Conservation (phyloP, 148 eudicot genomes). For the Bassia scoparia region DNA sequence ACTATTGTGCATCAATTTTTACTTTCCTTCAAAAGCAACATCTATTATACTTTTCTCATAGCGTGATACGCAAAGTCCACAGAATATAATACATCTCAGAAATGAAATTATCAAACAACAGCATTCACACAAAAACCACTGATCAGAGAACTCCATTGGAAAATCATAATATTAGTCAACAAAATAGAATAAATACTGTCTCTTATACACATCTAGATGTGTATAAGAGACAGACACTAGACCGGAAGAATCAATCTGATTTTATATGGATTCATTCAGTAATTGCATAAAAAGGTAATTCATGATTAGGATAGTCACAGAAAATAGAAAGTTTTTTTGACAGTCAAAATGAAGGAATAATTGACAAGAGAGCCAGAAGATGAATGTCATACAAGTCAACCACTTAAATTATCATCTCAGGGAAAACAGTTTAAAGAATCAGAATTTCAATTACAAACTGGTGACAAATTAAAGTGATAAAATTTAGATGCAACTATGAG, state of each 20-base stretch:
- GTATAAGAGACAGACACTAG: too few relatives aligned
- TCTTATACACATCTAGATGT: too few relatives aligned
- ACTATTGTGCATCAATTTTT: neutral
- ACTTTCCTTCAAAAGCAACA: neutral
- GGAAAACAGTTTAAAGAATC: neutral
- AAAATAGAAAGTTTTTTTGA: neutral
- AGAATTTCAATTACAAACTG: neutral
- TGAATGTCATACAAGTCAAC: neutral
- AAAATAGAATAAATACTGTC: too few relatives aligned
- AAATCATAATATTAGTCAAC: slow-evolving; percentile 6
- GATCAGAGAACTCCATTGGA: neutral
- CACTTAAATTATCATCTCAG: slow-evolving; percentile 2
- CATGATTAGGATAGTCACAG: neutral
- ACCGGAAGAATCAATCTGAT: neutral
- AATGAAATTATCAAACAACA: neutral
- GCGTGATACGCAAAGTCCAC: neutral
- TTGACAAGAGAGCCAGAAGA: neutral
- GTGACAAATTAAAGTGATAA: neutral
- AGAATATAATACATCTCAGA: neutral
- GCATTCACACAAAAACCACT: neutral
- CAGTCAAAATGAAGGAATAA: neutral
- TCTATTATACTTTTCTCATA: neutral
- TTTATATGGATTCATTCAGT: neutral
- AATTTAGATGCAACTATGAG: neutral
- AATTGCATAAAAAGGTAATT: neutral